Evolutionary conservation across 306 rosid species (phyloP), one percentile per base, ranked within the genome.

Genomic region (Alnus rubra): DNA sequence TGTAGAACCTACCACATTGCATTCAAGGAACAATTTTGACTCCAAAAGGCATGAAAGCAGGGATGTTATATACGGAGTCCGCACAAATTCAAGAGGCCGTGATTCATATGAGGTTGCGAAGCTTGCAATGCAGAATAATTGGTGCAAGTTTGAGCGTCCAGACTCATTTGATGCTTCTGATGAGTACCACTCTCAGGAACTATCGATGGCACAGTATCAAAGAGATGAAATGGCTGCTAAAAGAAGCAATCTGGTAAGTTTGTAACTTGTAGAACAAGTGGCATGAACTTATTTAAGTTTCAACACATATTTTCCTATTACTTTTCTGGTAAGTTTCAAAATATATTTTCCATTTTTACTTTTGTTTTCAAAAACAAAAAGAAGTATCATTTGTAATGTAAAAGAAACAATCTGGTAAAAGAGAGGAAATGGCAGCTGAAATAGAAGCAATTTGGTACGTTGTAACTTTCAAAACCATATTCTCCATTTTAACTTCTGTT

Each of bases 131-230:
- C 84, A 90, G 84, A 96, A 91, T 55, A 94, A 89, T 19, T 93
- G 99, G 99, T 88, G 91, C 72, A 93, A 84, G 89, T 92, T 95
- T 90, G 99, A 88, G 63, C 91, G 89, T 45, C 97, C 97, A 0
- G 98, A 90, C 76, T 95, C 99, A 4, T 93, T 95, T 79, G 99
- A 95, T 85, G 91, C 92, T 82, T 92, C 96, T 35, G 99, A 95
- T 44, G 98, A 84, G 73, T 95, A 93, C 82, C 97, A 93, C 78
- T 95, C 99, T 0, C 98, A 91, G 83, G 99, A 93, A 73, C 84
- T 95, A 49, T 87, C 99, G 0, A 39, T 83, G 79, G 88, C 90
- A 30, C 90, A 88, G 81, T 93, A 91, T 85, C 86, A 81, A 51
- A 88, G 82, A 85, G 94, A 93, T 76, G 97, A 86, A 82, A 84